Evolutionary conservation across 106 monocot genomes (phyloP).

Genomic region (Platanthera guangdongensis): DNA sequence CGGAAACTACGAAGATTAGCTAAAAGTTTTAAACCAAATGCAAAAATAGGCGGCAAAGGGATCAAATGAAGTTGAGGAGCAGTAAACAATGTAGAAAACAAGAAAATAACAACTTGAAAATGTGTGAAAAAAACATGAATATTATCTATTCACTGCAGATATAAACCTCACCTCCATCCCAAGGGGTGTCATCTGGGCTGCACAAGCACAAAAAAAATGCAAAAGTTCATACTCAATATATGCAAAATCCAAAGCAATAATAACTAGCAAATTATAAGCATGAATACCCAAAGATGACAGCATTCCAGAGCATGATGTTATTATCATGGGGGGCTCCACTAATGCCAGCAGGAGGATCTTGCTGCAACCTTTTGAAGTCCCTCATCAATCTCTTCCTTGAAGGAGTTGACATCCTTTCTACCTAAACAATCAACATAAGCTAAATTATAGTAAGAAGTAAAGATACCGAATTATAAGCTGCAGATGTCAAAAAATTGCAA

Average conservation of each 20-base stretch:
- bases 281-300: constrained; percentile 36
- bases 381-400: constrained; percentile 38
- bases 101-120: background rate
- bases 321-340: constrained; percentile 45
- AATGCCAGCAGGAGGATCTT: constrained; percentile 42
- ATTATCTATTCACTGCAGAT: background rate
- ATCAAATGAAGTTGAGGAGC: background rate
- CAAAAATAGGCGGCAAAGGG: background rate
- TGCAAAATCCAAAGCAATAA: background rate
- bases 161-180: constrained; percentile 52
- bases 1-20: background rate
- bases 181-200: constrained; percentile 50
- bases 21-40: background rate
- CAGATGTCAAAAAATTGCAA: background rate
- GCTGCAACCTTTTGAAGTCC: constrained; percentile 40
- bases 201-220: constrained; percentile 4
- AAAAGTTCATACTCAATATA: background rate
- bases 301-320: constrained; percentile 48
- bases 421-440: background rate
- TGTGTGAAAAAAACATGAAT: background rate
- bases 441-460: background rate
- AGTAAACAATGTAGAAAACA: background rate
- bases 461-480: background rate
- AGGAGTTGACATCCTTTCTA: constrained; percentile 26
- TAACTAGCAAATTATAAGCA: background rate